Conservation (phyloP, 2,329 filamentous ascomycete genomes). For the Xylaria sp. region DNA sequence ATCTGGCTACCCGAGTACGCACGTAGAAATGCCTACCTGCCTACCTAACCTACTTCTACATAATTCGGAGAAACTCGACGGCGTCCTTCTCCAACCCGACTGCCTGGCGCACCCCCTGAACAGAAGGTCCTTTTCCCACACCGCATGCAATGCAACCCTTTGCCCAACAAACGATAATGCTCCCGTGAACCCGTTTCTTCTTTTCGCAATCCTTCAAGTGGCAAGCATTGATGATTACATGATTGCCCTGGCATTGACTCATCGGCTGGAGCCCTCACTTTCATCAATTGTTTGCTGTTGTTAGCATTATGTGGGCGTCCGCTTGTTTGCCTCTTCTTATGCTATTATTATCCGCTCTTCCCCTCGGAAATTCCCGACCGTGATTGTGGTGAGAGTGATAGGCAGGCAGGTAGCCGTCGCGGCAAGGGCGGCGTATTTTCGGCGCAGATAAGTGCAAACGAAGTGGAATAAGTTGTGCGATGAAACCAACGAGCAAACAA, state of each 20-base stretch:
- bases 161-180: slow-evolving; percentile 5
- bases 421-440: slow-evolving; percentile 12
- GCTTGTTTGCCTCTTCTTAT: slow-evolving; percentile 18
- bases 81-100: slow-evolving; percentile 23
- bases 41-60: background rate
- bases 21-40: background rate
- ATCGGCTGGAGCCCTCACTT: background rate
- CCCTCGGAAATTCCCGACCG: slow-evolving; percentile 17
- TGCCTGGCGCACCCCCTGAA: slow-evolving; percentile 23
- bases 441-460: slow-evolving; percentile 4
- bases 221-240: slow-evolving; percentile 22
- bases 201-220: slow-evolving; percentile 12
- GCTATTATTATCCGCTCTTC: slow-evolving; percentile 29
- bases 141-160: slow-evolving; percentile 27
- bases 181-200: slow-evolving; percentile 4
- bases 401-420: slow-evolving; percentile 13
- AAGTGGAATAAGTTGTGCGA: background rate
- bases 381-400: background rate
- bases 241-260: slow-evolving; percentile 12
- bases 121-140: slow-evolving; percentile 11
- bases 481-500: slow-evolving; percentile 28
- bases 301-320: slow-evolving; percentile 6
- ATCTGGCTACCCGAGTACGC: no score
- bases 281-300: background rate
- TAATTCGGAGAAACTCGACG: background rate